Evolutionary conservation across 306 rosid species (phyloP).

Genomic region (Lotus japonicus): DNA sequence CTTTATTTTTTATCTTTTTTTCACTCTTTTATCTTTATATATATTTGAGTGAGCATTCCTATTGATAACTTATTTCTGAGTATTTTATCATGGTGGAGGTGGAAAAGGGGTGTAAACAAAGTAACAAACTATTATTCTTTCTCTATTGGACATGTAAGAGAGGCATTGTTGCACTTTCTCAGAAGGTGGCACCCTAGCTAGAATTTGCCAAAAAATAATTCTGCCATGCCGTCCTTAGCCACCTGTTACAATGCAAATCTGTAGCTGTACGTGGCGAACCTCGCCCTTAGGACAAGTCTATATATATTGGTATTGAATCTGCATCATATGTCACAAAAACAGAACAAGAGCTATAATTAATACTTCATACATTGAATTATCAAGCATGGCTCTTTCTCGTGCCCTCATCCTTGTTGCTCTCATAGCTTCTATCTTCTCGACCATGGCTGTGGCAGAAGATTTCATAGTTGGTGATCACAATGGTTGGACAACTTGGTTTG

Average conservation of each 20-base stretch:
- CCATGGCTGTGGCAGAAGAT: not conserved
- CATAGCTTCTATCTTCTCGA: slow-evolving; percentile 14
- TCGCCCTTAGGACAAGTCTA: not conserved
- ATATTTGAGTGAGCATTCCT: too few relatives aligned
- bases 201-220: too few relatives aligned
- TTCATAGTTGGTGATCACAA: slow-evolving; percentile 20
- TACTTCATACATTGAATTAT: not conserved
- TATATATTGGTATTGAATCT: not conserved
- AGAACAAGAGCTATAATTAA: not conserved
- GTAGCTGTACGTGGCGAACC: not conserved
- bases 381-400: slow-evolving; percentile 11
- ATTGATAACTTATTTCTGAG: too few relatives aligned
- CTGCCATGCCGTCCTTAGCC: slow-evolving; percentile 8
- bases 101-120: too few relatives aligned
- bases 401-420: not conserved
- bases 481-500: slow-evolving; percentile 19
- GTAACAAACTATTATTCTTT: too few relatives aligned
- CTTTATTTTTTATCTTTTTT: too few relatives aligned
- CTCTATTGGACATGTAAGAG: too few relatives aligned
- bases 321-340: not conserved
- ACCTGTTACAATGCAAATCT: not conserved
- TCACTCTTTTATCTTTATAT: too few relatives aligned
- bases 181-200: too few relatives aligned
- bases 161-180: too few relatives aligned
- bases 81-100: too few relatives aligned